Evolutionary conservation across 2,329 filamentous ascomycete species (phyloP).

Genomic region (Teratosphaeriaceae sp.): DNA sequence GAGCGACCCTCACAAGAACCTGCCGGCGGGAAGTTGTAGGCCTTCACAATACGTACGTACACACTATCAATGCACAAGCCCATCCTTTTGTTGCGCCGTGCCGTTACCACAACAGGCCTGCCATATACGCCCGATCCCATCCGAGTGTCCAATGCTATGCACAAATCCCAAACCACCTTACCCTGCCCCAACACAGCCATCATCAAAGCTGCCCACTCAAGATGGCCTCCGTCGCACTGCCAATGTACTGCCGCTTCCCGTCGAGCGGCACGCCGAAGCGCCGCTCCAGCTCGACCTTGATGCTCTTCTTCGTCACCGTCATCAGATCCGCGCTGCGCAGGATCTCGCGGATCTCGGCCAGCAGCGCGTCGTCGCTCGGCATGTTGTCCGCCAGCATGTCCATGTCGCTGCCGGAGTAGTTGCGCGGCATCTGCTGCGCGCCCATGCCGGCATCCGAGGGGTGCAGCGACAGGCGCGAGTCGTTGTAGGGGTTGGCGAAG

Average conservation of each 20-base stretch:
- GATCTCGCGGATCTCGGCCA: constrained; percentile 93
- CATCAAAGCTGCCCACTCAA: constrained; percentile 34
- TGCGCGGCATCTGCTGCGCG: constrained; percentile 14
- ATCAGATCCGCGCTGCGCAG: constrained; percentile 88
- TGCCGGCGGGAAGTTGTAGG: no score
- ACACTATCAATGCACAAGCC: no score
- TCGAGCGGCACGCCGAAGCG: constrained; percentile 84
- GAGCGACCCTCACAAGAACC: no score
- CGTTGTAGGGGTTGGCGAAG: constrained; percentile 36
- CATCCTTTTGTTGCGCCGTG: no score
- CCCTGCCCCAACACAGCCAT: no score
- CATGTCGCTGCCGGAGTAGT: constrained; percentile 47
- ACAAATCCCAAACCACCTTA: no score
- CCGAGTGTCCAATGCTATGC: no score
- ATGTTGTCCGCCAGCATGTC: constrained; percentile 52
- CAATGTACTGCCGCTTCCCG: constrained; percentile 82
- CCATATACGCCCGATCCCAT: no score
- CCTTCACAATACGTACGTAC: no score
- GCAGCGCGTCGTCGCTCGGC: constrained; percentile 80
- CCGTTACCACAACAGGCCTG: no score
- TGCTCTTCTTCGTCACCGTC: constrained; percentile 97
- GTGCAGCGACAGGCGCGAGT: constrained; percentile 70
- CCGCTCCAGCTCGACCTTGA: constrained; percentile 87
- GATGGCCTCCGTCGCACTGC: constrained; percentile 38
- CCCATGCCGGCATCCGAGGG: constrained; percentile 52